Conservation (phyloP, 495 filamentous ascomycete species). For the Neurospora terricola region DNA sequence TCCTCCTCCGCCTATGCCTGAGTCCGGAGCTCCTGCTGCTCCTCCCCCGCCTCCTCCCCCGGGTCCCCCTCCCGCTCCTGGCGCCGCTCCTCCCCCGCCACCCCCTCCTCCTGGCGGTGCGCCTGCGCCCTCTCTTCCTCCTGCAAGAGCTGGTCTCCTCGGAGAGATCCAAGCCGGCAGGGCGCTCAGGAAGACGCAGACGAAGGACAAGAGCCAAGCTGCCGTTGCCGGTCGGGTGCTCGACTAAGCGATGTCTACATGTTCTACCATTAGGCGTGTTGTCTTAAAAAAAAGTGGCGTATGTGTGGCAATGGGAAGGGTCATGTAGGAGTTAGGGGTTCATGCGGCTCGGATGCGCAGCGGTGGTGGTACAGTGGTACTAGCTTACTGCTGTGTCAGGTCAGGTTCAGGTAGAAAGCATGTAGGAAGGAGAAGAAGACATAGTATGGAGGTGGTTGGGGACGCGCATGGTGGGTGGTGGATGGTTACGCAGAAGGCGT, state of each 20-base stretch:
- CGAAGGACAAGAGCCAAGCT: conserved; percentile 70
- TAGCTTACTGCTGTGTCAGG: neutral
- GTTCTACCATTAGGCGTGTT: neutral
- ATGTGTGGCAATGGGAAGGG: conserved; percentile 2
- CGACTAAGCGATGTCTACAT: conserved; percentile 16
- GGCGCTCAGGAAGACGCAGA: conserved; percentile 69
- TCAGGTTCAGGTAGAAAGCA: neutral
- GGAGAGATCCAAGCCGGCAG: conserved; percentile 73
- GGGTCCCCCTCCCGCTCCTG: conserved; percentile 43
- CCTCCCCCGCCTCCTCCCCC: conserved; percentile 30
- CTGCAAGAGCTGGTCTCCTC: conserved; percentile 52
- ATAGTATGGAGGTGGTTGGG: neutral
- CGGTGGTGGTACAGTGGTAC: neutral
- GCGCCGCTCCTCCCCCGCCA: conserved; percentile 45
- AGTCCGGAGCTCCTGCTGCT: conserved; percentile 13
- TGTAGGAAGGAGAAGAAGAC: neutral
- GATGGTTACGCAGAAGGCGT: neutral
- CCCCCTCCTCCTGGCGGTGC: conserved; percentile 37
- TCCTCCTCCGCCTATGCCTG: conserved; percentile 33
- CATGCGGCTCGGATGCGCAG: neutral
- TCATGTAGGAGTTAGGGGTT: neutral
- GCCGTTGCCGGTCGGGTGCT: conserved; percentile 61
- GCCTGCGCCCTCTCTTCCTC: conserved; percentile 14
- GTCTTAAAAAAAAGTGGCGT: conserved; percentile 15
- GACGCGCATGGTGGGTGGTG: neutral